phyloP scores from a whole-genome alignment of 352 stramenopile genomes.

The Thalassiosira mediterranea region DNA sequence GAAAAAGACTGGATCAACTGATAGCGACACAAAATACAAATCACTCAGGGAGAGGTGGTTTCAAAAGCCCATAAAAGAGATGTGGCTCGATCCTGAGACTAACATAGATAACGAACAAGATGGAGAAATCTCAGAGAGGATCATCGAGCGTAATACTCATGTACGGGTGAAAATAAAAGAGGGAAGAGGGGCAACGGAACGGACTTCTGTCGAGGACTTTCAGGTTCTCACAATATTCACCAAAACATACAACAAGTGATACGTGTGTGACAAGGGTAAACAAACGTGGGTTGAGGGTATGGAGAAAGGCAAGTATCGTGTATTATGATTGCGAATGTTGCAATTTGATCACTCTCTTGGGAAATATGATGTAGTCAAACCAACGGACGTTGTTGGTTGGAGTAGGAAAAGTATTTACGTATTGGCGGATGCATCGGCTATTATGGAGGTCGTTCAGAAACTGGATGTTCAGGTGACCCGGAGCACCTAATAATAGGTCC shows the following conservation, averaged over 20 bases:
- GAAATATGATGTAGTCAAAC: constrained; percentile 14
- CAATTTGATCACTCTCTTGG: constrained; percentile 22
- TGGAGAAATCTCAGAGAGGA: not conserved
- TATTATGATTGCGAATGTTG: constrained; percentile 29
- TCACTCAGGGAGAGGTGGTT: constrained; percentile 10
- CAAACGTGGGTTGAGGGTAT: constrained; percentile 16
- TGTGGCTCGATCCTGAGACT: too few relatives aligned
- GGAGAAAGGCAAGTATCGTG: constrained; percentile 8
- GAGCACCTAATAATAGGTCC: too few relatives aligned
- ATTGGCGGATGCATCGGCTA: constrained; percentile 15
- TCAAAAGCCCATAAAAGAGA: not conserved
- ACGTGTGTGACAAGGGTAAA: constrained; percentile 15
- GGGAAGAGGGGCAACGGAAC: not conserved
- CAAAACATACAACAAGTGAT: constrained; percentile 48
- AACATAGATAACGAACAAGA: too few relatives aligned
- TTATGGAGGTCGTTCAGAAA: constrained; percentile 28
- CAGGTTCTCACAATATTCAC: constrained; percentile 28
- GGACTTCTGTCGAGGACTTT: constrained; percentile 19
- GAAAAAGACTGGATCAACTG: constrained; percentile 12
- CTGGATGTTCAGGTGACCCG: too few relatives aligned
- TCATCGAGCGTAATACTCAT: constrained; percentile 13
- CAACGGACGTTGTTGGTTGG: constrained; percentile 7
- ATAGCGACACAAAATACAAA: constrained; percentile 12
- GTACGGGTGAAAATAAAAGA: constrained; percentile 12
- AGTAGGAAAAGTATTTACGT: constrained; percentile 21